A percentile compares a stretch with the other conserved stretches of the same genome.
Conservation (phyloP, 441 rosid species). For the Eruca vesicaria region DNA sequence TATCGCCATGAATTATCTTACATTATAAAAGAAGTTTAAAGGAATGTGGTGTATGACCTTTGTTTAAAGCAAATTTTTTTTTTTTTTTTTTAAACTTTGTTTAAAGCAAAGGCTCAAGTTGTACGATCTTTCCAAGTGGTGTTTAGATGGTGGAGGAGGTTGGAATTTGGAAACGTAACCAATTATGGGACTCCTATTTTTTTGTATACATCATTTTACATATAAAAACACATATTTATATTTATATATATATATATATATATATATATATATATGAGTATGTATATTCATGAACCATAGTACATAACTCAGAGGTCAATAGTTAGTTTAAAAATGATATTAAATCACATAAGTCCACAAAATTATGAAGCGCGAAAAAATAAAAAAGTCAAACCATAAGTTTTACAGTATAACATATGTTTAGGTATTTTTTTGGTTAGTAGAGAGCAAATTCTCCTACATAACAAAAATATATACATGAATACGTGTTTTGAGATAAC, state of each 20-base stretch:
- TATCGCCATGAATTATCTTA: constrained; percentile 27
- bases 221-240: background rate
- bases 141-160: constrained; percentile 34
- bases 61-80: constrained; percentile 33
- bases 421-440: background rate
- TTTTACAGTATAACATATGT: background rate
- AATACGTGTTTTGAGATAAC: background rate
- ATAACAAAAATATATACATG: background rate
- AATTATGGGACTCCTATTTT: constrained; percentile 20
- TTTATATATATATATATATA: background rate
- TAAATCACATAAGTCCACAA: background rate
- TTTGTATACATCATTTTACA: background rate
- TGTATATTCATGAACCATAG: constrained; percentile 5
- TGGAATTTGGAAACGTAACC: constrained; percentile 35
- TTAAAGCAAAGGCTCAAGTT: constrained; percentile 35
- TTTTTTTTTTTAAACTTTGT: too few species aligned
- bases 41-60: constrained; percentile 20
- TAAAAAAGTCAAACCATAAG: background rate
- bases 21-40: constrained; percentile 17
- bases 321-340: background rate
- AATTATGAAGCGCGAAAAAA: background rate
- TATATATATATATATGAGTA: background rate
- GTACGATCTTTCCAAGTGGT: constrained; percentile 39
- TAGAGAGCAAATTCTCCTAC: background rate
- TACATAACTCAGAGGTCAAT: background rate